Percentiles rank a stretch among this genome's conserved stretches.
Conservation (phyloP, 345 rosid genomes). For the Raphanus sativus region DNA sequence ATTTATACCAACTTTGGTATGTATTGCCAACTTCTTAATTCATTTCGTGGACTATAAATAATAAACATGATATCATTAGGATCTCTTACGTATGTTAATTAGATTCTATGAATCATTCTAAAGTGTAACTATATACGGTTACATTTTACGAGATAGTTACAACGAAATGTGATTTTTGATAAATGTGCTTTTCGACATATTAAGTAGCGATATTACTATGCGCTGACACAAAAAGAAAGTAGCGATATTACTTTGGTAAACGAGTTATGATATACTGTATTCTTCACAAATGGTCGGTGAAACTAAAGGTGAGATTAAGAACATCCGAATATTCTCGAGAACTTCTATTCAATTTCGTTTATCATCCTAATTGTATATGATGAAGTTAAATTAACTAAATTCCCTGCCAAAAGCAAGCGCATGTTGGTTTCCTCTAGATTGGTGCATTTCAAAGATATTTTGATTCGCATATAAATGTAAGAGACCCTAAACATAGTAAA, state of each 20-base stretch:
- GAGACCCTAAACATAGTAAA: background rate
- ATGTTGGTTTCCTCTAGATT: conserved; percentile 36
- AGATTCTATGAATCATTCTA: conserved; percentile 1
- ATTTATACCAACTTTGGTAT: background rate
- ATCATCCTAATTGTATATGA: background rate
- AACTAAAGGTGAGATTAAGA: background rate
- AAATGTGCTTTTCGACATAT: background rate
- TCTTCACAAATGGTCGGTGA: conserved; percentile 24
- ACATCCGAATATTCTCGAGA: conserved; percentile 26
- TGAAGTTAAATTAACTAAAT: background rate
- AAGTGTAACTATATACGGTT: background rate
- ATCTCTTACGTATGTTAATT: background rate
- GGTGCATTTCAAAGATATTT: conserved; percentile 17
- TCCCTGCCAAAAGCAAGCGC: conserved; percentile 23
- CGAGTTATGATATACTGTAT: conserved; percentile 10
- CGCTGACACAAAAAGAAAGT: background rate
- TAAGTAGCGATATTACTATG: conserved; percentile 3
- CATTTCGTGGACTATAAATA: background rate
- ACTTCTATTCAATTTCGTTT: conserved; percentile 15
- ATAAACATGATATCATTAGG: background rate
- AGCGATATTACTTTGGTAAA: conserved; percentile 19
- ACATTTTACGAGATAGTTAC: background rate
- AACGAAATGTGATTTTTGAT: background rate
- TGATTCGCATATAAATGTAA: background rate
- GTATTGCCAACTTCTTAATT: background rate